phyloP scores from a whole-genome alignment of 2,329 filamentous ascomycete species.

The Calonectria pteridis region DNA sequence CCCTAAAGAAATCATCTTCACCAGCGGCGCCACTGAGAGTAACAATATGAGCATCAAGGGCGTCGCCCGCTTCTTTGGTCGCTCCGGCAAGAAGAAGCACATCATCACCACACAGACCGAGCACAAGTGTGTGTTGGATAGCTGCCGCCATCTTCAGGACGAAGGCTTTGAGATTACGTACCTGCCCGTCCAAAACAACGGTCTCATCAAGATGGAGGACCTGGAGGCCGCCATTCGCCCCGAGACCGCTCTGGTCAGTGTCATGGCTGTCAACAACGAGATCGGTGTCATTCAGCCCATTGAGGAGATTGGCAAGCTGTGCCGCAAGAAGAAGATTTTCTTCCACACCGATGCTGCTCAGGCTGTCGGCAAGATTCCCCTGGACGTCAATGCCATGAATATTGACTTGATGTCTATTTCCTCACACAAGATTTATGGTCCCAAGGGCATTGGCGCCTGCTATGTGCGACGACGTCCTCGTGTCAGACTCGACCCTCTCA shows the following conservation, averaged over 20 bases:
- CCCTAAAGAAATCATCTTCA: constrained; percentile 98
- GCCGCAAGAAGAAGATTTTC: constrained; percentile 91
- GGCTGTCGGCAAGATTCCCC: constrained; percentile 97
- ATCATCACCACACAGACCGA: constrained; percentile 98
- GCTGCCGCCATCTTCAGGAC: constrained; percentile 95
- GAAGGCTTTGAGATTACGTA: constrained; percentile 99
- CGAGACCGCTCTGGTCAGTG: constrained; percentile 91
- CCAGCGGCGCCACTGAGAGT: constrained; percentile 96
- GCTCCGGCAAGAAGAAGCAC: constrained; percentile 96
- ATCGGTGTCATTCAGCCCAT: constrained; percentile 99
- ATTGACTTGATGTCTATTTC: constrained; percentile 99
- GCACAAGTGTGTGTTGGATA: constrained; percentile 98
- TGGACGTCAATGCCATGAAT: constrained; percentile 98
- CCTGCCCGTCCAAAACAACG: constrained; percentile 87
- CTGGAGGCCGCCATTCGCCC: constrained; percentile 91
- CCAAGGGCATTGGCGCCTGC: constrained; percentile 96
- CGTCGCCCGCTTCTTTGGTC: constrained; percentile 93
- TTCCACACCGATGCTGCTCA: constrained; percentile 98
- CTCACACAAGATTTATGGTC: constrained; percentile 98
- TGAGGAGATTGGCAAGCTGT: constrained; percentile 92
- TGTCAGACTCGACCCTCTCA: constrained; percentile 95
- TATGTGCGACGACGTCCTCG: constrained; percentile 93
- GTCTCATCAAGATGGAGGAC: constrained; percentile 86
- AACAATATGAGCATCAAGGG: constrained; percentile 99
- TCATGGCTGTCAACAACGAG: constrained; percentile 99